phyloP scores from a whole-genome alignment of 1,139 yeast species.

The Schwanniomyces etchellsii region DNA sequence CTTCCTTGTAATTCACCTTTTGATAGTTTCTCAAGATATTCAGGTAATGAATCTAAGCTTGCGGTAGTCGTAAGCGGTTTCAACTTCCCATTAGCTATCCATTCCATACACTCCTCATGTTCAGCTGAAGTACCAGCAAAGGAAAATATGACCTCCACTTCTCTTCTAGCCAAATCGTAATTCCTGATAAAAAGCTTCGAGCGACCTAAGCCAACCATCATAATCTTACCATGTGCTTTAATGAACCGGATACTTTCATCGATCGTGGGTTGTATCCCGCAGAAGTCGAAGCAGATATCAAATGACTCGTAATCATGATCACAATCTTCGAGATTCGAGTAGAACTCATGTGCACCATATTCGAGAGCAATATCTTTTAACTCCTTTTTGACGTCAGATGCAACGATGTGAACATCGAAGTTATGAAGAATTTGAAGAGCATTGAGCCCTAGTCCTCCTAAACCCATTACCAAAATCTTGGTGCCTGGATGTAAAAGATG shows the following conservation, averaged over 20 bases:
- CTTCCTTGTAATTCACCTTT: conserved; percentile 40
- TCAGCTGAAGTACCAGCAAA: conserved; percentile 46
- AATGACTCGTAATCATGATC: conserved; percentile 27
- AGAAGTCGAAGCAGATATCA: conserved; percentile 40
- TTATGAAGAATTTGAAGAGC: conserved; percentile 40
- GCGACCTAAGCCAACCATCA: conserved; percentile 41
- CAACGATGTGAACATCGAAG: conserved; percentile 38
- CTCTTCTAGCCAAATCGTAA: conserved; percentile 35
- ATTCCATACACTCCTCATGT: conserved; percentile 38
- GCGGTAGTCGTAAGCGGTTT: conserved; percentile 31
- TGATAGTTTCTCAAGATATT: conserved; percentile 28
- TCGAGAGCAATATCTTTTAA: conserved; percentile 22
- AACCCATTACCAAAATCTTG: conserved; percentile 40
- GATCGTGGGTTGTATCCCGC: conserved; percentile 36
- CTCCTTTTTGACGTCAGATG: conserved; percentile 32
- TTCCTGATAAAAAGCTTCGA: conserved; percentile 25
- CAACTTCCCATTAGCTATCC: conserved; percentile 37
- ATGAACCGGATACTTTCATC: conserved; percentile 29
- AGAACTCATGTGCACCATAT: conserved; percentile 41
- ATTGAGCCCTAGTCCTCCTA: conserved; percentile 49
- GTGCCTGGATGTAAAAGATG: conserved; percentile 26
- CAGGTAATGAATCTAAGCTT: conserved; percentile 31
- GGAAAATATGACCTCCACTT: conserved; percentile 34
- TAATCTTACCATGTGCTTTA: conserved; percentile 31
- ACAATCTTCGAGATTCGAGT: conserved; percentile 24